Evolutionary conservation across 176 grass and related monocot genomes (phyloP), one percentile per base, ranked within the genome.

Genomic region (Ensete glaucum): DNA sequence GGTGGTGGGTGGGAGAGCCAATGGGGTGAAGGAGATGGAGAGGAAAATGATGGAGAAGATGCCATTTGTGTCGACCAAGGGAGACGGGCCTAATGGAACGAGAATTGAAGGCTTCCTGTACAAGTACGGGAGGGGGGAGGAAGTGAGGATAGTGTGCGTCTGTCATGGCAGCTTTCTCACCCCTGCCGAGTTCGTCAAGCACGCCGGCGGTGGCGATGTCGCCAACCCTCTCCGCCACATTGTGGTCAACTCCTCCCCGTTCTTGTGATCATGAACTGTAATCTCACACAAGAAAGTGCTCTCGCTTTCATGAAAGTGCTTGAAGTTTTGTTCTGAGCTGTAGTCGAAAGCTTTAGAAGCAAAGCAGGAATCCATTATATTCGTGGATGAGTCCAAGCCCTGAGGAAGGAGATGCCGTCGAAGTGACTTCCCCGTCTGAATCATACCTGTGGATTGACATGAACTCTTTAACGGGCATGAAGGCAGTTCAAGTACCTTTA

Each of bases 81-180:
- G 82, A 72, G 83, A 86, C 19, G 83, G 89, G 1, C 74, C 85
- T 60, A 82, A 85, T 57, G 87, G 85, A 4, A 62, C 81, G 22
- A 89, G 76, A 77, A 83, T 86, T 10, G 93, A 92, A 60, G 93
- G 89, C 6, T 92, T 96, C 86, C 83, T 96, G 21, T 96, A 96
- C 87, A 96, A 86, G 72, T 96, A 88, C 71, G 50, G 69, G 75
- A 88, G 88, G 34, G 89, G 83, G 9, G 85, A 84, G 73, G 87
- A 92, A 67, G 89, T 96, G 60, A 54, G 89, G n/a, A 96, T 96
- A 74, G 87, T 96, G 21, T 96, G 93, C 62, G 87, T 96, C 51
- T 96, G 93, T 83, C 93, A 96, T 51, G 93, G 93, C 76, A 81
- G 49, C 82, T 96, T 96, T 79, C 87, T 89, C 1, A 96, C 89